A percentile compares a stretch with the other conserved stretches of the same genome.
Evolutionary conservation across 345 rosid species (phyloP).

Genomic region (Syzygium aqueum): DNA sequence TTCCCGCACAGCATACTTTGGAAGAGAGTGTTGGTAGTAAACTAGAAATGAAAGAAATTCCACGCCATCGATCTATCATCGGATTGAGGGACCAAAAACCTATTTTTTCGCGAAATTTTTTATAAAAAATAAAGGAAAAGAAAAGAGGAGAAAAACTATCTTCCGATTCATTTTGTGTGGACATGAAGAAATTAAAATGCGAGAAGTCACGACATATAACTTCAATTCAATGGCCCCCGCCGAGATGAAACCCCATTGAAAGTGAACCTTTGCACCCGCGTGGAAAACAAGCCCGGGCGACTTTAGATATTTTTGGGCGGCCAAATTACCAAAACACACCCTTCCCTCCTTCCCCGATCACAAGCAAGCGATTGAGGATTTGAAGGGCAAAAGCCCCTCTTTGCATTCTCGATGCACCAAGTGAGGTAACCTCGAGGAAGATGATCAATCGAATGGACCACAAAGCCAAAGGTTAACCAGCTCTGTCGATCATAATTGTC

Average conservation of each 20-base stretch:
- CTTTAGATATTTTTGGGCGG: not conserved
- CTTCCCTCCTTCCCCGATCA: not conserved
- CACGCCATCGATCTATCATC: not conserved
- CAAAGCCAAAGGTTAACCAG: not conserved
- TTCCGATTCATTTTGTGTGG: not conserved
- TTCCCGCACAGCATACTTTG: not conserved
- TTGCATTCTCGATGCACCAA: not conserved
- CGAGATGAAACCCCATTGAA: not conserved
- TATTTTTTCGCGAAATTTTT: too few species aligned
- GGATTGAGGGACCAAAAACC: not conserved
- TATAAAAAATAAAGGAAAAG: not conserved
- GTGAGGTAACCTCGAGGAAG: not conserved
- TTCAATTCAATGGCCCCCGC: not conserved
- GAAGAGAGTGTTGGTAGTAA: not conserved
- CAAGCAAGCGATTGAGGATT: not conserved
- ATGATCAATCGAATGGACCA: not conserved
- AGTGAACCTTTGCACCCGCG: not conserved
- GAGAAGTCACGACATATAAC: not conserved
- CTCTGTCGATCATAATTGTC: not conserved
- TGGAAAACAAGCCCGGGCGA: not conserved
- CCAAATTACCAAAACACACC: not conserved
- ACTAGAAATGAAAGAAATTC: not conserved
- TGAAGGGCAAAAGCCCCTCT: not conserved
- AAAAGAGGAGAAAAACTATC: not conserved
- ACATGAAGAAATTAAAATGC: not conserved